phyloP scores from a whole-genome alignment of 2,329 filamentous ascomycete genomes.

The Aspergillus pseudoviridinutans region DNA sequence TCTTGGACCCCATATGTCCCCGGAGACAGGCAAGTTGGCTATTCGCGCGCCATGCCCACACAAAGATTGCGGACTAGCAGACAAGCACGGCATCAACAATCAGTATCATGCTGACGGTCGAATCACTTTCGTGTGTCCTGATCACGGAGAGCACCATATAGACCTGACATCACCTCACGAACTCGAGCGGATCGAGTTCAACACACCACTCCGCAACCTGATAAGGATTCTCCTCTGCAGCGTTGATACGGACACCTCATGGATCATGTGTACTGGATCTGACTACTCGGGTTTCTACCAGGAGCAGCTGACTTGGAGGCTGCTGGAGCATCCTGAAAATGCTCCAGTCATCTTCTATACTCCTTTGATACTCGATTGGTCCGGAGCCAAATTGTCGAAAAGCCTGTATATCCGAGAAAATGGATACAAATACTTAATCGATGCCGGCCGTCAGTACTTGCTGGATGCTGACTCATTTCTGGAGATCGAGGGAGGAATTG shows the following conservation, averaged over 20 bases:
- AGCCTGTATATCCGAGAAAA: conserved; percentile 12
- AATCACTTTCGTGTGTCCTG: neutral
- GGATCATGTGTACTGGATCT: no score
- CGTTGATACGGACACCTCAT: no score
- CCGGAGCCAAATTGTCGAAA: conserved; percentile 13
- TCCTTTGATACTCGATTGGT: conserved; percentile 12
- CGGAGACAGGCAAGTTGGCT: no score
- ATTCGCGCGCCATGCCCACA: neutral
- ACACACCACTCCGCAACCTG: no score
- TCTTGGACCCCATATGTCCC: no score
- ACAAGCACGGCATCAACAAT: conserved; percentile 17
- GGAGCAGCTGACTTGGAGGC: no score
- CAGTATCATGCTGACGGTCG: conserved; percentile 6
- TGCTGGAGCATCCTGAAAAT: neutral
- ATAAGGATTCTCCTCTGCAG: no score
- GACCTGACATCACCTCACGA: no score
- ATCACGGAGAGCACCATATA: neutral
- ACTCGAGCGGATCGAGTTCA: no score
- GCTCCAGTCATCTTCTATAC: conserved; percentile 10
- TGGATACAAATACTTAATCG: conserved; percentile 11
- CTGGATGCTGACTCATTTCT: no score
- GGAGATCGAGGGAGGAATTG: no score
- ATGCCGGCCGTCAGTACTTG: neutral
- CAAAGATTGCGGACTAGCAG: conserved; percentile 13
- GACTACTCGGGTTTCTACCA: no score